Base-by-base conservation (phyloP, 306 rosid genomes). In the Begonia loranthoides region DNA sequence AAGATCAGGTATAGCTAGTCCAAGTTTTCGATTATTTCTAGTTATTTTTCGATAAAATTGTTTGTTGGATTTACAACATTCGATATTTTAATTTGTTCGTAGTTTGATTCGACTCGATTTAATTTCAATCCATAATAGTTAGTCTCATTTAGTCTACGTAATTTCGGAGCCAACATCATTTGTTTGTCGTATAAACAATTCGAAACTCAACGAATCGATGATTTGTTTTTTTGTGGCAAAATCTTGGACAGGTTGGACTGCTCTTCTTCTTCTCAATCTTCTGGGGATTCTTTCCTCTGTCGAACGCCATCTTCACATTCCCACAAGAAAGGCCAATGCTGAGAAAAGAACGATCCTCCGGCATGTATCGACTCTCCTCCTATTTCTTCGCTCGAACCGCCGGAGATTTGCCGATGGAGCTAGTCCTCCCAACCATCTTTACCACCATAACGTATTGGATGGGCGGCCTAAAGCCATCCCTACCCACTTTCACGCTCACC, bases 281-380 rank as follows among this genome's bases (percentile, higher is more conserved):
- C 65, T 83, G 90, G 96, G 94, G 96, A 46, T 83, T 80, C 69
- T 83, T 80, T 66, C 96, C 96, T 13, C 77, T 87, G n/a, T 83
- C 76, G 53, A 83, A 72, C 53, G 90, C 96, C 62, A 80, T 83
- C 56, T 87, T 87, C 51, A 72, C 84, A 4, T 87, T 87, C 48
- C 96, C 96, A 7, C 53, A 71, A 54, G 96, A 83, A 64, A 65
- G 79, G 54, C 94, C 96, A 56, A 78, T 87, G 94, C 76, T 87
- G 22, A 66, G 46, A 56, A 87, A 80, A 55, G 96, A 87, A 57
- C 77, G 82, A 64, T 83, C 94, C 24, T 83, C 96, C 13, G 82
- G 90, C 51, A 87, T 87, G 96, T 87, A 87, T 69, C 82, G 80
- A 48, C 90, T 87, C 17, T 87, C 96, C 10, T 83, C 96, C 51